Percentiles rank a stretch among this genome's conserved stretches.
These are phyloP conservation scores for Erythrophleum ivorense DNA, from an alignment of 331 rosid species.

Conservation along the genomic window DNA sequence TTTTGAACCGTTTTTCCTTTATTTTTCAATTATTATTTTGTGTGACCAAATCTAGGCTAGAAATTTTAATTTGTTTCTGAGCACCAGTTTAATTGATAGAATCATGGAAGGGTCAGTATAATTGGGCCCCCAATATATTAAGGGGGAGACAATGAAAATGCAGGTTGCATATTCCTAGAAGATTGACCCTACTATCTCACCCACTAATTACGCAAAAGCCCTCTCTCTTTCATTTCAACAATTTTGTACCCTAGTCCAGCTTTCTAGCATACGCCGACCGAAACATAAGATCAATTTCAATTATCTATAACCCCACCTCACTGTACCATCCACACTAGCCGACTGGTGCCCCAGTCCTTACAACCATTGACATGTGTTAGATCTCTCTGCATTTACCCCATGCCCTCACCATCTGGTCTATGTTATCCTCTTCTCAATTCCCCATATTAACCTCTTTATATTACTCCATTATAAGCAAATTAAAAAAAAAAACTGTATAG, in stretches of 20 bases:
- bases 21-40: too few relatives aligned
- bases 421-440: constrained; percentile 5
- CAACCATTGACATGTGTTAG: constrained; percentile 27
- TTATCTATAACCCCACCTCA: neutral
- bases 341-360: neutral
- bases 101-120: neutral
- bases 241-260: neutral
- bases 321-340: neutral
- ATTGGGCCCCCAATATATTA: neutral
- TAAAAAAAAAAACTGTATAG: neutral
- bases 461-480: neutral
- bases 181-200: neutral
- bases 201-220: neutral
- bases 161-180: neutral
- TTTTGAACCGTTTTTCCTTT: neutral
- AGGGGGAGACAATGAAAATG: neutral
- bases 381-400: neutral
- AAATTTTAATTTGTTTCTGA: neutral
- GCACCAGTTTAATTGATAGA: neutral
- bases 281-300: neutral
- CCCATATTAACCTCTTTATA: neutral
- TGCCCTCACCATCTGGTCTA: neutral
- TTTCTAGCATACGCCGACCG: neutral
- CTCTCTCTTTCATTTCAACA: neutral
- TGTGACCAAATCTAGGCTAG: neutral